These are phyloP conservation scores for Cercospora sp. DNA, from an alignment of 2,329 filamentous ascomycete genomes.

Conservation along the genomic window DNA sequence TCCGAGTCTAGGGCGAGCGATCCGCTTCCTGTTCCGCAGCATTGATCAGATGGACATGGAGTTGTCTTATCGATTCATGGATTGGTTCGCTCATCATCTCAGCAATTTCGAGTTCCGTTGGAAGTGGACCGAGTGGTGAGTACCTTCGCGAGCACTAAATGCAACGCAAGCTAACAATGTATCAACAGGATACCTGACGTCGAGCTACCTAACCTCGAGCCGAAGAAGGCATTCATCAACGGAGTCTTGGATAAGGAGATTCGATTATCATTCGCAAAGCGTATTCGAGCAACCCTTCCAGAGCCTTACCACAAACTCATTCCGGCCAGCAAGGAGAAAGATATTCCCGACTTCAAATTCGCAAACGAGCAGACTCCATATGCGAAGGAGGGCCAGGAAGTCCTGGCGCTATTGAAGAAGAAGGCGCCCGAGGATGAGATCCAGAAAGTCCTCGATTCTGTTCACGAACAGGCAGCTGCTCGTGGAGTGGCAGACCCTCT, in stretches of 20 bases:
- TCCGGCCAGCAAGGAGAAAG: conserved; percentile 83
- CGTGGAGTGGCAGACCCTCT: conserved; percentile 70
- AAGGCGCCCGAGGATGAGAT: conserved; percentile 86
- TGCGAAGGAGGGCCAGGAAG: conserved; percentile 76
- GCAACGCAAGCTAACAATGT: background rate
- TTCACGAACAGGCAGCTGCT: conserved; percentile 74
- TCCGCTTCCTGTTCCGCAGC: conserved; percentile 84
- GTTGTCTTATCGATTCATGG: conserved; percentile 80
- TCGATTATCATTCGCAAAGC: conserved; percentile 89
- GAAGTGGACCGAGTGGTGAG: conserved; percentile 96
- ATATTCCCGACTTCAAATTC: conserved; percentile 95
- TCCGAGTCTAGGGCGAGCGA: conserved; percentile 87
- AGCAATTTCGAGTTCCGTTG: conserved; percentile 99
- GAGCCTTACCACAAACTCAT: conserved; percentile 80
- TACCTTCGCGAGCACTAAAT: conserved; percentile 17
- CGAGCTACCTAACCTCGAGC: conserved; percentile 71
- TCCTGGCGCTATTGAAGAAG: conserved; percentile 74
- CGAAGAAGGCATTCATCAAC: conserved; percentile 88
- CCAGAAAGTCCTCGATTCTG: conserved; percentile 74
- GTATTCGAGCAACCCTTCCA: conserved; percentile 90
- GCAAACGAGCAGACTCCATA: conserved; percentile 74
- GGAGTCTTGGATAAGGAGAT: conserved; percentile 96
- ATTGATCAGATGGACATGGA: conserved; percentile 83
- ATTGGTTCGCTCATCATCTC: conserved; percentile 97
- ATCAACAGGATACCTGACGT: conserved; percentile 71